Conservation (phyloP, 768 basidiomycete species). For the Rhizopogon vinicolor region DNA sequence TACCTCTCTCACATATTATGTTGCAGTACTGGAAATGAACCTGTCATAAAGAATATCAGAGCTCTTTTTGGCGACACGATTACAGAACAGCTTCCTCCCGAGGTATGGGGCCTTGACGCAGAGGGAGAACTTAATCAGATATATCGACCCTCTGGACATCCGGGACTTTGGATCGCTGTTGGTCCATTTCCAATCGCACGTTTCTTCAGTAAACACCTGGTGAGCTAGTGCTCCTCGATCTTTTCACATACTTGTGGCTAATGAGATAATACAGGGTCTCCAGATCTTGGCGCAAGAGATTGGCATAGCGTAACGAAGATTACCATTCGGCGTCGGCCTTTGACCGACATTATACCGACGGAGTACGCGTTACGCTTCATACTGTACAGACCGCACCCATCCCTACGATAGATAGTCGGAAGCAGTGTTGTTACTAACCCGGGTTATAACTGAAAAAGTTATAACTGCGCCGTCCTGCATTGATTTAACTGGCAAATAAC, state of each 20-base stretch:
- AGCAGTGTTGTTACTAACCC: no score
- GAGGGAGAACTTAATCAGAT: neutral
- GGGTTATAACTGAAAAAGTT: no score
- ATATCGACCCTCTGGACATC: neutral
- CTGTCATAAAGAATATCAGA: neutral
- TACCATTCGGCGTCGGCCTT: no score
- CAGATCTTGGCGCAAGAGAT: neutral
- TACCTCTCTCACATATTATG: neutral
- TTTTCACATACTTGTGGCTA: neutral
- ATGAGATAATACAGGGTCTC: neutral
- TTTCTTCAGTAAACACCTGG: neutral
- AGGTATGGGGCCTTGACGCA: neutral
- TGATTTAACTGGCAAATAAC: no score
- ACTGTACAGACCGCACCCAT: no score
- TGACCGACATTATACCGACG: no score
- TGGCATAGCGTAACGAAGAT: neutral
- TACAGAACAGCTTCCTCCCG: neutral
- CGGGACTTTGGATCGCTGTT: neutral
- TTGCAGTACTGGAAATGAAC: neutral
- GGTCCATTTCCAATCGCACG: neutral
- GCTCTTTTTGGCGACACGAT: neutral
- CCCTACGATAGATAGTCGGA: no score
- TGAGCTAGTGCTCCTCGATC: neutral
- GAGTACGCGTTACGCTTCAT: no score
- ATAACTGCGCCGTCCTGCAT: no score